Percentiles rank a stretch among this genome's conserved stretches.
phyloP scores from a whole-genome alignment of 768 basidiomycete genomes.

The Boletus tylopilopsis region DNA sequence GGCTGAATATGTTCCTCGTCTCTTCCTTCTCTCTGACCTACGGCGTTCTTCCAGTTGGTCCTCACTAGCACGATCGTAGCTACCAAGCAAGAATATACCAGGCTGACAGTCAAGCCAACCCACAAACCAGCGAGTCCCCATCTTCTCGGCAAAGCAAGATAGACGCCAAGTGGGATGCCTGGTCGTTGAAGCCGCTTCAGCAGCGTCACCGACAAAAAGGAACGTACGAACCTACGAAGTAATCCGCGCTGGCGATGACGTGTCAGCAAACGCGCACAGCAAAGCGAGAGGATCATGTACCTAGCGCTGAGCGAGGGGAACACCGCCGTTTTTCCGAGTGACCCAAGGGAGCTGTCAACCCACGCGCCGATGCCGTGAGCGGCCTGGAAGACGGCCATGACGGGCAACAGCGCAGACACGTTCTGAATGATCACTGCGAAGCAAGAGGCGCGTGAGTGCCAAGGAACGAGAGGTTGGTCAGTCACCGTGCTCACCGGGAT shows the following conservation, averaged over 20 bases:
- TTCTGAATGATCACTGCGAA: conserved; percentile 36
- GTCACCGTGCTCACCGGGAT: conserved; percentile 32
- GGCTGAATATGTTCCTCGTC: background rate
- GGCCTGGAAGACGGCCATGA: conserved; percentile 26
- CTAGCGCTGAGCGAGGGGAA: conserved; percentile 23
- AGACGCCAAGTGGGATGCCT: conserved; percentile 34
- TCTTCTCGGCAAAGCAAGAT: conserved; percentile 14
- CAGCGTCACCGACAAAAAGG: no score
- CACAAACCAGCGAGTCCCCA: conserved; percentile 27
- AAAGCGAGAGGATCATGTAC: conserved; percentile 10
- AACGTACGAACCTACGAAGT: conserved; percentile 29
- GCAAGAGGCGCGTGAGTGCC: background rate
- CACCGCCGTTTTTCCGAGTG: conserved; percentile 18
- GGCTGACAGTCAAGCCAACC: conserved; percentile 20
- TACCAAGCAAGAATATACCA: conserved; percentile 19
- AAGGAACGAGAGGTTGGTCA: background rate
- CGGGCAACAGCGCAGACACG: conserved; percentile 55
- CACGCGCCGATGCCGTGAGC: conserved; percentile 21
- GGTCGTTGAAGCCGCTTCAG: no score
- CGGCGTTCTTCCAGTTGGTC: conserved; percentile 14
- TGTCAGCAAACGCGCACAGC: background rate
- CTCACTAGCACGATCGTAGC: conserved; percentile 18
- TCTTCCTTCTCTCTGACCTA: background rate
- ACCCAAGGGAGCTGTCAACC: conserved; percentile 16
- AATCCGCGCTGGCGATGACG: conserved; percentile 14